Percentiles rank a stretch among this genome's conserved stretches.
These are phyloP conservation scores for Quercus mongolica DNA, from an alignment of 306 rosid species.

Conservation along the genomic window DNA sequence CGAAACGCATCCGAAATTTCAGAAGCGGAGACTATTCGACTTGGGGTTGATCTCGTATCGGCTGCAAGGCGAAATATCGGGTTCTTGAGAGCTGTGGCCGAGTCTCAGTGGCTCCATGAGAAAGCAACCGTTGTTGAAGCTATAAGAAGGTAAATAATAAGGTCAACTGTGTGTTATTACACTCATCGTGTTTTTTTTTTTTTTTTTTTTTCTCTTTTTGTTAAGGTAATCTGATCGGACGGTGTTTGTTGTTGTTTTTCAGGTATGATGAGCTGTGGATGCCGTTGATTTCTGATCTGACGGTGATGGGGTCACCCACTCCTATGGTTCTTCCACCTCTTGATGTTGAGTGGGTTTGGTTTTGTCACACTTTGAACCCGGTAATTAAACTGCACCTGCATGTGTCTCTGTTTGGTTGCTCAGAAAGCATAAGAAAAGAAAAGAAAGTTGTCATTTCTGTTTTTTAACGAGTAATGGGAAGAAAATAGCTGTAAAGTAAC, in stretches of 20 bases:
- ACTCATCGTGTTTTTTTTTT: neutral
- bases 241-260: slow-evolving; percentile 11
- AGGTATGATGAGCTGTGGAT: slow-evolving; percentile 84
- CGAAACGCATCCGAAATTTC: slow-evolving; percentile 45
- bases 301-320: slow-evolving; percentile 30
- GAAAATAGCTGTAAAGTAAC: neutral
- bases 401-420: slow-evolving; percentile 3
- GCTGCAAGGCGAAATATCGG: slow-evolving; percentile 61
- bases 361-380: slow-evolving; percentile 78
- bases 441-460: neutral
- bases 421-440: neutral
- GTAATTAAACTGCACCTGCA: slow-evolving; percentile 10
- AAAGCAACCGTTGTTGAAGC: slow-evolving; percentile 49
- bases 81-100: slow-evolving; percentile 51
- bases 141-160: slow-evolving; percentile 57
- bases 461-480: neutral
- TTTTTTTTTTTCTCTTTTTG: neutral
- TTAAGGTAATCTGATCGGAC: slow-evolving; percentile 18
- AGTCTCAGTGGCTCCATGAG: slow-evolving; percentile 59
- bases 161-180: neutral
- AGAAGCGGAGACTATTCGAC: slow-evolving; percentile 30
- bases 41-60: slow-evolving; percentile 67
- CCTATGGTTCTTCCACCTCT: slow-evolving; percentile 75
- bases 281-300: slow-evolving; percentile 89
- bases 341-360: slow-evolving; percentile 95